Evolutionary conservation across 345 rosid species (phyloP).

Genomic region (Gossypium arboreum): DNA sequence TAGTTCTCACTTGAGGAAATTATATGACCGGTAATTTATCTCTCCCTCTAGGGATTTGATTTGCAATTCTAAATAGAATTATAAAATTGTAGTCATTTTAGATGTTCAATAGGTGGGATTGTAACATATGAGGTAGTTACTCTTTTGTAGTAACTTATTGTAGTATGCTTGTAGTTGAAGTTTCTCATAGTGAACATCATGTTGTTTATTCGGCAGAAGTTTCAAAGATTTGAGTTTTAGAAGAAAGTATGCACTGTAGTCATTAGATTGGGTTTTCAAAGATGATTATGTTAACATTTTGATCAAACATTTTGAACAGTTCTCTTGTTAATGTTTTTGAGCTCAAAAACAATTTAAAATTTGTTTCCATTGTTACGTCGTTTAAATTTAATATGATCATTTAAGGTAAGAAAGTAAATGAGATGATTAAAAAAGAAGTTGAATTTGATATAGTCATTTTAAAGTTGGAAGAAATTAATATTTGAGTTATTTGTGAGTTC

Average conservation of each 20-base stretch:
- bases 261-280: too few species aligned
- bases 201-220: neutral
- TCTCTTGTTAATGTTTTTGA: neutral
- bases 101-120: slow-evolving; percentile 24
- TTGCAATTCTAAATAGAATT: slow-evolving; percentile 7
- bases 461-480: too few species aligned
- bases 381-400: neutral
- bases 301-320: neutral
- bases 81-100: slow-evolving; percentile 19
- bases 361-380: neutral
- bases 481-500: too few species aligned
- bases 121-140: slow-evolving; percentile 35
- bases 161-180: neutral
- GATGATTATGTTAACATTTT: neutral
- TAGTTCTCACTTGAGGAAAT: slow-evolving; percentile 19
- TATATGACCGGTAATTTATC: neutral
- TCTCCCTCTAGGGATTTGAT: slow-evolving; percentile 11
- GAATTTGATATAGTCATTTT: too few species aligned
- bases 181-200: neutral
- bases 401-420: too few species aligned
- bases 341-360: neutral
- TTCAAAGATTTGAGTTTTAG: neutral
- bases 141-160: slow-evolving; percentile 9
- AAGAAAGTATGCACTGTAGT: neutral
- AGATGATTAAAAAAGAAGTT: too few species aligned